Conservation (phyloP, 805 yeast species). For the Jamesozyma hellenica region DNA sequence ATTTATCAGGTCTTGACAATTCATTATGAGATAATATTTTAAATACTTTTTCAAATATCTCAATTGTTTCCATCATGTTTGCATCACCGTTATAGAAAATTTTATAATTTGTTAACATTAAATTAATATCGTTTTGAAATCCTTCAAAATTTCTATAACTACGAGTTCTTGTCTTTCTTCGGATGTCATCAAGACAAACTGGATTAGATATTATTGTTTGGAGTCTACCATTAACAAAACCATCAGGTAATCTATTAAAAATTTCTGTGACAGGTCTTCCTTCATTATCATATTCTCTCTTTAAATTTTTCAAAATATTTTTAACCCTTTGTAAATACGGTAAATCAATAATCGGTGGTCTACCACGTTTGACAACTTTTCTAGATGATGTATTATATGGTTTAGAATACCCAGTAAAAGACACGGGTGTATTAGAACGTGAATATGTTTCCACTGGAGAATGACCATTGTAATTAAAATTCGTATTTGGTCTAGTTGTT, state of each 20-base stretch:
- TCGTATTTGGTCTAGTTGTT: no score
- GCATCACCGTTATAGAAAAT: conserved; percentile 42
- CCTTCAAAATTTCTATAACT: conserved; percentile 66
- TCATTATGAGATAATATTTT: conserved; percentile 53
- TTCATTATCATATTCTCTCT: conserved; percentile 53
- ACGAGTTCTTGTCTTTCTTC: conserved; percentile 76
- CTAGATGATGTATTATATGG: background rate
- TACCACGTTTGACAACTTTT: conserved; percentile 22
- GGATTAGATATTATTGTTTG: conserved; percentile 42
- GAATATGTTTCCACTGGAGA: no score
- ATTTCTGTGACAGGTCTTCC: conserved; percentile 40
- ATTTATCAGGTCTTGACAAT: conserved; percentile 72
- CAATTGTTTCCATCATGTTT: conserved; percentile 50
- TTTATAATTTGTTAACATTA: conserved; percentile 60
- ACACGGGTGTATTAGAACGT: no score
- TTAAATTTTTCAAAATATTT: conserved; percentile 69
- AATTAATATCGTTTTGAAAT: conserved; percentile 67
- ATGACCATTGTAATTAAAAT: no score
- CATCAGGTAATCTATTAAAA: conserved; percentile 83
- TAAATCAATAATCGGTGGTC: conserved; percentile 29
- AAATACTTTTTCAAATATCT: conserved; percentile 57
- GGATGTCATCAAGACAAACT: conserved; percentile 59
- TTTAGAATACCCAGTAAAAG: no score
- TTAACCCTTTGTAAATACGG: conserved; percentile 82
- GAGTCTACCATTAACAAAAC: conserved; percentile 29